Conservation (phyloP, 1,139 yeast genomes). For the Magnusiomyces starmeri region DNA sequence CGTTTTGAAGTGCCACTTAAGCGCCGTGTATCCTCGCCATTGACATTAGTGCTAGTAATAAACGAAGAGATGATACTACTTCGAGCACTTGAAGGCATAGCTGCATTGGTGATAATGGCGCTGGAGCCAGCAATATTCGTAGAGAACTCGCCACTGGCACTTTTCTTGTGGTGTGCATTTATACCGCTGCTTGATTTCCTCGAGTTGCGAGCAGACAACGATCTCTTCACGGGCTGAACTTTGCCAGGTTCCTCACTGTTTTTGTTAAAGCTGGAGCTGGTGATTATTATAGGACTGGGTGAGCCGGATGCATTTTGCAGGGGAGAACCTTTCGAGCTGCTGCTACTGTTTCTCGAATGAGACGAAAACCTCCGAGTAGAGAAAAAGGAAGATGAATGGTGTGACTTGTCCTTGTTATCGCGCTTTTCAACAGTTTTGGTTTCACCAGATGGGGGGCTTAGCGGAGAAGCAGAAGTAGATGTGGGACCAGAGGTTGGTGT, state of each 20-base stretch:
- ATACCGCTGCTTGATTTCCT: background rate
- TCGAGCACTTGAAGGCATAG: too few species aligned
- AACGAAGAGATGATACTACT: background rate
- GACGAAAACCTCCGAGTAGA: background rate
- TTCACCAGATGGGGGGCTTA: background rate
- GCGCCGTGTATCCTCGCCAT: background rate
- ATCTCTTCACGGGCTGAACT: background rate
- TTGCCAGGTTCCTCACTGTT: background rate
- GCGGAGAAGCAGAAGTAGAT: background rate
- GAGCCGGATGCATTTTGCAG: background rate
- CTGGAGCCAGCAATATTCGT: too few species aligned
- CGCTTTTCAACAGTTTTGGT: too few species aligned
- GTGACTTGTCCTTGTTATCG: background rate
- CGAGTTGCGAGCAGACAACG: background rate
- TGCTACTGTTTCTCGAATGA: background rate
- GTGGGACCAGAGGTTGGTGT: background rate
- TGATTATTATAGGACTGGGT: background rate
- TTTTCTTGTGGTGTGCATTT: background rate
- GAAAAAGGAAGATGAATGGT: background rate
- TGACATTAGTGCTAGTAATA: background rate
- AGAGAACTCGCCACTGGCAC: background rate
- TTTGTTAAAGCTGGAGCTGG: background rate
- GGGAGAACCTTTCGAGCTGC: background rate
- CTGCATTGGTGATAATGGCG: background rate
- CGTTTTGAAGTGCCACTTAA: background rate